Conservation (phyloP, 2,329 filamentous ascomycete genomes). For the Talaromyces marneffei region DNA sequence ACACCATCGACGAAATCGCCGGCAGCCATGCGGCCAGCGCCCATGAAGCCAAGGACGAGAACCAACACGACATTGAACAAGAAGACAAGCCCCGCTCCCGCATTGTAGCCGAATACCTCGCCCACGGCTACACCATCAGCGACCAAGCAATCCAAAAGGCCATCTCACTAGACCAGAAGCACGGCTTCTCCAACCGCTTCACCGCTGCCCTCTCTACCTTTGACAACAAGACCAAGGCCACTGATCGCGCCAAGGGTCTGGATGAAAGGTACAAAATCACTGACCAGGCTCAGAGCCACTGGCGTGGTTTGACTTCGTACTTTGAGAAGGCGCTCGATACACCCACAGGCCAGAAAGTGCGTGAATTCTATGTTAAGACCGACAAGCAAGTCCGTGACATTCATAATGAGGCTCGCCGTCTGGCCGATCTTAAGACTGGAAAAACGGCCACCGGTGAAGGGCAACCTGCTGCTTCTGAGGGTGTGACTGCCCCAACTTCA, state of each 20-base stretch:
- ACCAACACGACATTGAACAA: slow-evolving; percentile 68
- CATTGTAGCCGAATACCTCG: slow-evolving; percentile 93
- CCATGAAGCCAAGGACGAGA: slow-evolving; percentile 49
- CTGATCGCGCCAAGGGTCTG: slow-evolving; percentile 74
- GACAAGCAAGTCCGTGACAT: slow-evolving; percentile 91
- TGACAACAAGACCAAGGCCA: slow-evolving; percentile 80
- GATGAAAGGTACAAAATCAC: slow-evolving; percentile 81
- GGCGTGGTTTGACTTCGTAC: slow-evolving; percentile 71
- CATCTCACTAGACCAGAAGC: slow-evolving; percentile 81
- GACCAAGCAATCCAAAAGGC: slow-evolving; percentile 72
- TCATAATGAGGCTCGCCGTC: slow-evolving; percentile 78
- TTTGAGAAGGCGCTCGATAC: slow-evolving; percentile 89
- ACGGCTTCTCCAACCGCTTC: slow-evolving; percentile 79
- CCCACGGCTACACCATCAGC: slow-evolving; percentile 83
- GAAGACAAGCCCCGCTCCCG: slow-evolving; percentile 95
- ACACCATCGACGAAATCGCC: slow-evolving; percentile 58
- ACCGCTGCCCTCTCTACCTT: slow-evolving; percentile 67
- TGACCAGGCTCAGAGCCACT: slow-evolving; percentile 62
- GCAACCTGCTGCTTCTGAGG: slow-evolving; percentile 19
- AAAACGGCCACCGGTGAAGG: slow-evolving; percentile 37
- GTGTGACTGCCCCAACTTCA: slow-evolving; percentile 20
- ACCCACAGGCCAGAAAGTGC: slow-evolving; percentile 80
- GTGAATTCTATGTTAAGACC: slow-evolving; percentile 77
- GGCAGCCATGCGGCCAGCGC: slow-evolving; percentile 55
- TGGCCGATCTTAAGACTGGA: slow-evolving; percentile 76